Evolutionary conservation across 2,329 filamentous ascomycete species (phyloP).

Genomic region (Dactylellina parvicollis): DNA sequence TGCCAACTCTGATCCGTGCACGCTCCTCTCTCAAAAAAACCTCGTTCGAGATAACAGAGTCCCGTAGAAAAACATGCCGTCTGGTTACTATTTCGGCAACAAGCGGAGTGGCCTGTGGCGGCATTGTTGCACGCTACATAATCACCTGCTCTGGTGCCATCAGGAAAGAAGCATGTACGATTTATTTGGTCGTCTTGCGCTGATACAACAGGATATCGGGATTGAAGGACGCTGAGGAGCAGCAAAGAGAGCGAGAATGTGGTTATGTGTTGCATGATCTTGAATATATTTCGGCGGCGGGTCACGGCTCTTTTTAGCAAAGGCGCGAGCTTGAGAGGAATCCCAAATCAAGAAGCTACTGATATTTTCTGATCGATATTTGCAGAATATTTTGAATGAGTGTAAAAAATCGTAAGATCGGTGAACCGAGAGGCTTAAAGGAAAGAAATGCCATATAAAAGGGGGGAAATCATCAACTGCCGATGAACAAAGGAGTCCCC

Average conservation of each 20-base stretch:
- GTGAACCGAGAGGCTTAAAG: not conserved
- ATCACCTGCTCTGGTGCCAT: constrained; percentile 1
- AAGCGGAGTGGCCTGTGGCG: constrained; percentile 40
- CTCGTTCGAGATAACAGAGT: constrained; percentile 32
- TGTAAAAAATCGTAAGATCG: too few species aligned
- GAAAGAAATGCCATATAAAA: not conserved
- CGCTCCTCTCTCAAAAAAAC: constrained; percentile 37
- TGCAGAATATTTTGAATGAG: too few species aligned
- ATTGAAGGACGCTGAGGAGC: constrained; percentile 7
- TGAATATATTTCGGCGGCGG: constrained; percentile 33
- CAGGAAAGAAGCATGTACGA: constrained; percentile 38
- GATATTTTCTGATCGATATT: too few species aligned
- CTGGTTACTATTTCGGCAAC: constrained; percentile 43
- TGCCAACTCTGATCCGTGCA: constrained; percentile 49
- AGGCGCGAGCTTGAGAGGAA: too few species aligned
- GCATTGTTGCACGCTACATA: constrained; percentile 36
- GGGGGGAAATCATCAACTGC: constrained; percentile 4
- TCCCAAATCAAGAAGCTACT: too few species aligned
- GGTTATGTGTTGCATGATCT: constrained; percentile 46
- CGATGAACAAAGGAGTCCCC: not conserved
- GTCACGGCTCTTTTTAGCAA: too few species aligned
- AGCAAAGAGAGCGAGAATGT: constrained; percentile 25
- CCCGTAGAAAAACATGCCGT: constrained; percentile 41
- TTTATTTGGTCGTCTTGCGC: constrained; percentile 29
- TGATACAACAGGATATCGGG: constrained; percentile 7